Conservation (phyloP, 768 basidiomycete genomes). For the Termitomyces titanicus region DNA sequence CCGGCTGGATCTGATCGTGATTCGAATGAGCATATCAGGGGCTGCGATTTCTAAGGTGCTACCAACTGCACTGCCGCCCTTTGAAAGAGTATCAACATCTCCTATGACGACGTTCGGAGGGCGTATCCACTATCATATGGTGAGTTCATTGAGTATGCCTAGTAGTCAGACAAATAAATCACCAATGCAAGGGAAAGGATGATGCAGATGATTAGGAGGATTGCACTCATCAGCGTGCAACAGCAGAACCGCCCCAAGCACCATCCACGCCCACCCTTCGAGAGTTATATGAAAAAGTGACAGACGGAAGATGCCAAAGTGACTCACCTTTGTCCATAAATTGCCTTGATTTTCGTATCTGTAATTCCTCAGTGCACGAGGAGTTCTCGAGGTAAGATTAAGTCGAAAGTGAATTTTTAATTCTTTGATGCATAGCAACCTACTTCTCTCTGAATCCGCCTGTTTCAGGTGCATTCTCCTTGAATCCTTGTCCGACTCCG, state of each 20-base stretch:
- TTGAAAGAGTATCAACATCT: conserved; percentile 34
- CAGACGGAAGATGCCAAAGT: neutral
- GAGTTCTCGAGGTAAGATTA: conserved; percentile 22
- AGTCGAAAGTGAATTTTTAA: neutral
- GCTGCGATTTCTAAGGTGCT: neutral
- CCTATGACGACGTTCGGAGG: conserved; percentile 69
- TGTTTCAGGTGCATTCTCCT: conserved; percentile 6
- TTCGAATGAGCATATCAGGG: neutral
- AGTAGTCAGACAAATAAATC: conserved; percentile 18
- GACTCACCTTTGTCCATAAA: conserved; percentile 62
- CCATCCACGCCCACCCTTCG: conserved; percentile 56
- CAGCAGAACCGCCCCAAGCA: conserved; percentile 72
- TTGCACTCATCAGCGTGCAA: conserved; percentile 63
- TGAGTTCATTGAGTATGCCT: neutral
- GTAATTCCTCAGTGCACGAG: conserved; percentile 46
- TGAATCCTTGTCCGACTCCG: conserved; percentile 8
- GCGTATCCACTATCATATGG: conserved; percentile 58
- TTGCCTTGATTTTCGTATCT: conserved; percentile 56
- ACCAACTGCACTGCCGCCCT: conserved; percentile 43
- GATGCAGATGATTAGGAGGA: conserved; percentile 66
- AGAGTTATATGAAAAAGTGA: neutral
- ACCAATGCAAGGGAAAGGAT: conserved; percentile 67
- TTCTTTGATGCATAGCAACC: neutral
- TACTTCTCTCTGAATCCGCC: conserved; percentile 11
- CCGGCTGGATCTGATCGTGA: conserved; percentile 27